Evolutionary conservation across 805 yeast species (phyloP), one percentile per base, ranked within the genome.

Genomic region (Teunomyces barrocoloradensis): DNA sequence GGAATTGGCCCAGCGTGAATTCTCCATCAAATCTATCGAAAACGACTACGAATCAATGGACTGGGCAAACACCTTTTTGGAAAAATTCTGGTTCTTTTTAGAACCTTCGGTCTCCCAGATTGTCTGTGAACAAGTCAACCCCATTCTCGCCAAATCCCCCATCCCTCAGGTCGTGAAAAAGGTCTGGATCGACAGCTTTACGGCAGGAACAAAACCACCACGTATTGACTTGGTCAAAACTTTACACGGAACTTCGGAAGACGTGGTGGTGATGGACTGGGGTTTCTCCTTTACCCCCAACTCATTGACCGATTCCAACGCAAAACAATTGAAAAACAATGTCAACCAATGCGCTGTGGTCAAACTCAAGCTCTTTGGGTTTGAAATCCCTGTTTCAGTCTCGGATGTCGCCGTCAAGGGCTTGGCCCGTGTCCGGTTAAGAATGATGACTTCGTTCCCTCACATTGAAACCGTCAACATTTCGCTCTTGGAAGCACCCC

Each of bases 191-290:
- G 94, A 88, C 64, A 80, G 88, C 49, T 84, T 94, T 63, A 94
- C 98, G 6, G 79, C 86, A 13, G 99, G 99, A 52, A 85, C 96
- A 5, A 94, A 94, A 69, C 96, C 99, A 7, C 96, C 96, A 29
- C 80, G 99, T 65, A 77, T 94, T 50, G 97, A 94, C 61, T 76
- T 77, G 53, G 97, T 92, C 15, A 88, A 94, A 63, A 88, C 97
- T 2, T 80, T 90, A 60, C 87, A 85, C 42, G 88, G 92, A 53
- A 92, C 97, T n/a, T 84, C 82, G 27, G 87, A 86, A 52, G 97
- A 92, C 61, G 85, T 94, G 44, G 95, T 92, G 9, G 97, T 95
- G 45, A 94, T 94, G 97, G 99, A 94, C 68, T 92, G 97, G 97
- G 86, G 84, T 36, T 79, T 87, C 38, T 87, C 97, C 1, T 89